Evolutionary conservation across 768 basidiomycete genomes (phyloP).

Genomic region (Leucogyrophana mollusca): DNA sequence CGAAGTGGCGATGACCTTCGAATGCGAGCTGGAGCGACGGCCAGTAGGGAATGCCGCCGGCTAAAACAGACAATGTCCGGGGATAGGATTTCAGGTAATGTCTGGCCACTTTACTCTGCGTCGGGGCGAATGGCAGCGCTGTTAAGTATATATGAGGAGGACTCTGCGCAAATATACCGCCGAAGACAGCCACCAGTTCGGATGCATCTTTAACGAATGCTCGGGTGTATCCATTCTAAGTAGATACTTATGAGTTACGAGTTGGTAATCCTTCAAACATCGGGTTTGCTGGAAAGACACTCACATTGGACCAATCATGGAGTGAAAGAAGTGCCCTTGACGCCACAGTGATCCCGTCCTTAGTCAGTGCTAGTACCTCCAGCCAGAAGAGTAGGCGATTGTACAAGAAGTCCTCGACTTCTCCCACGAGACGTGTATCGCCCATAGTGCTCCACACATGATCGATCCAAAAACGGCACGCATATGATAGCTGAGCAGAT

Average conservation of each 20-base stretch:
- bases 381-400: constrained; percentile 29
- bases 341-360: constrained; percentile 7
- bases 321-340: not conserved
- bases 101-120: constrained; percentile 4
- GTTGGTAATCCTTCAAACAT: no score
- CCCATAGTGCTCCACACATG: constrained; percentile 17
- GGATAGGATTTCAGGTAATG: not conserved
- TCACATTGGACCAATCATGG: not conserved
- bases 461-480: constrained; percentile 29
- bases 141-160: constrained; percentile 31
- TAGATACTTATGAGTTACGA: no score
- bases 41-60: not conserved
- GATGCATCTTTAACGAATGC: not conserved
- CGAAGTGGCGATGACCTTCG: constrained; percentile 21
- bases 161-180: not conserved
- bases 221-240: no score
- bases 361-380: constrained; percentile 29
- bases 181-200: not conserved
- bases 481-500: constrained; percentile 24
- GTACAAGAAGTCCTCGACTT: constrained; percentile 21
- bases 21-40: not conserved
- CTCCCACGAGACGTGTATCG: constrained; percentile 1
- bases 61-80: not conserved
- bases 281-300: not conserved
- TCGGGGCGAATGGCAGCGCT: constrained; percentile 25